Base-by-base conservation (phyloP, 257 asterid species). In the Buddleja alternifolia region DNA sequence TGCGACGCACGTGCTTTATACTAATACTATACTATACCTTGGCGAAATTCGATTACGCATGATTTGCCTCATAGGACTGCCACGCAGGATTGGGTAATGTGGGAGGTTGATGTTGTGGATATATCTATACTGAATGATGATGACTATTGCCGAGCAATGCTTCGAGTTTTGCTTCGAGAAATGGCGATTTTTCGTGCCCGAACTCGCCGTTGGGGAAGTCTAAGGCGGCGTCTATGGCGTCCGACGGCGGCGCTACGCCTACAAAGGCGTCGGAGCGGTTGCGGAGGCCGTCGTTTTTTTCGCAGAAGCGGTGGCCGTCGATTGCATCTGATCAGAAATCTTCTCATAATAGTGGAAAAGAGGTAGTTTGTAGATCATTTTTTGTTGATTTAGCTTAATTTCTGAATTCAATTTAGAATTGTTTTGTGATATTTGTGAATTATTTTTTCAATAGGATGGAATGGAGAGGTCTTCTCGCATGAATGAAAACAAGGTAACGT, bases 21-120 rank as follows among this genome's bases (percentile, higher is more conserved):
- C n/a, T n/a, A n/a, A n/a, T n/a, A n/a, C n/a, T n/a, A n/a, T n/a
- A 84, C 83, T 36, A 86, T 85, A 12, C 93, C 93, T 8, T 86
- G 93, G 93, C 70, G 93, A 46, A 86, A 86, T 29, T 84, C 93
- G 5, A 32, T 86, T 4, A 86, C 93, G 6, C 90, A 86, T n/a
- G 93, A 86, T 64, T 71, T 80, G 36, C 93, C 93, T 6, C 44
- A 84, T 10, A 65, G 88, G 23, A 86, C 90, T 6, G 88, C 87
- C 0, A 86, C 93, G 0, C 88, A 82, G 32, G 84, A 84, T 72
- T 86, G 93, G 93, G 85, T 86, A 11, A 14, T 80, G 77, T 86
- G 93, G 93, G 88, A 82, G n/a, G 88, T 86, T 3, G 90, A 86
- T 59, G 67, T 55, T 12, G 83, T 83, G 19, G 89, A 86, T 54